Base-by-base conservation (phyloP, 371 early-diverging fungal species). In the Zychaea mexicana region DNA sequence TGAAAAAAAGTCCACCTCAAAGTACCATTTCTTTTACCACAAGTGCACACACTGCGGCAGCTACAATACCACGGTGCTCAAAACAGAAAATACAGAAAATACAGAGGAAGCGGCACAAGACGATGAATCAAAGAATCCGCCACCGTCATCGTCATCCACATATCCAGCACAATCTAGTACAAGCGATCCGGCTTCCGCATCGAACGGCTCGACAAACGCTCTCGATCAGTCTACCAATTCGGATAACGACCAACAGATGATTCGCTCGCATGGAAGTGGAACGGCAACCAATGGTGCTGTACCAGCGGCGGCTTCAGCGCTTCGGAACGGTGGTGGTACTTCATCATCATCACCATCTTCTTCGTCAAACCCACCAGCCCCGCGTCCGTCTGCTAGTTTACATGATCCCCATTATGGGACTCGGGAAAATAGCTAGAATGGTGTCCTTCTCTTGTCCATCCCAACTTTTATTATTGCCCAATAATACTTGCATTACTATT, bases 11-110 rank as follows among this genome's bases (percentile, higher is more conserved):
- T 89, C 90, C 2, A 71, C 77, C 15, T 92, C 93, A 1, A 90
- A 89, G 60, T 97, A 90, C 77, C 96, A 96, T 69, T 98, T 97
- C 73, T 67, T 98, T 46, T 97, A 97, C 76, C 98, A 99, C 81
- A 95, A 96, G 73, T 99, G 99, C 73, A 77, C 71, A 3, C 65
- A 81, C 24, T 99, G 99, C 77, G 71, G 79, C 13, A 92, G 95
- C 22, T 98, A 94, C 77, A 98, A 97, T 73, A 98, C 98, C 12
- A 94, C 92, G 60, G 89, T 95, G 0, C 67, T 95, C 52, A 80
- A 84, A 45, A 94, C 94, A 0, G 70, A 70, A 58, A 65, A 65
- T 17, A 94, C 94, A 0, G 70, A 70, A 58, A 65, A 65, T 17
- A 65, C 52, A 31, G 66, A 63, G 52, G 65, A 65, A 24, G 49